Conservation (phyloP, 495 filamentous ascomycete species). For the Collariella sp. region DNA sequence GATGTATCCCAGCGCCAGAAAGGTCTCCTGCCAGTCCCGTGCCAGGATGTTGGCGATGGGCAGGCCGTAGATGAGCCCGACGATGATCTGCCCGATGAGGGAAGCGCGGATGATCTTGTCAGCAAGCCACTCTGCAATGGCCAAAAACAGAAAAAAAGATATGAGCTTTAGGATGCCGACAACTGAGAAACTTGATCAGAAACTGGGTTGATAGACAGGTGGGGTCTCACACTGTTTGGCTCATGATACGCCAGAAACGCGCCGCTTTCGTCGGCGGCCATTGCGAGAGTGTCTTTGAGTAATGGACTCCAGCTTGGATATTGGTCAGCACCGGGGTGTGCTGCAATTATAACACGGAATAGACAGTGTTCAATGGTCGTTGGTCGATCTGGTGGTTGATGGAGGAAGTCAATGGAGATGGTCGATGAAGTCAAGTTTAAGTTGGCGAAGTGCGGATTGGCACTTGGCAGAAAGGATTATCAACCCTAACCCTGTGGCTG, state of each 20-base stretch:
- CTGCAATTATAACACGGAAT: neutral
- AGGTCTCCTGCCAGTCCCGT: slow-evolving; percentile 48
- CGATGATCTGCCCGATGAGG: slow-evolving; percentile 63
- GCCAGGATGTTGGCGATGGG: slow-evolving; percentile 42
- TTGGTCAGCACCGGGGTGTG: neutral
- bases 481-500: too few species aligned
- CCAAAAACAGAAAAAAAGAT: slow-evolving; percentile 60
- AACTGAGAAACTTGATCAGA: slow-evolving; percentile 6
- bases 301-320: slow-evolving; percentile 1
- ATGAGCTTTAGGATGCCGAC: slow-evolving; percentile 48
- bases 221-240: slow-evolving; percentile 8
- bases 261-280: slow-evolving; percentile 9
- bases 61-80: slow-evolving; percentile 62
- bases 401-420: too few species aligned
- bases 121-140: slow-evolving; percentile 48
- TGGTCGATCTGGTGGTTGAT: too few species aligned
- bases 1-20: slow-evolving; percentile 67
- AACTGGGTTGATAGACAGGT: neutral
- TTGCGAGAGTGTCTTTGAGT: neutral
- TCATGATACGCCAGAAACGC: slow-evolving; percentile 22
- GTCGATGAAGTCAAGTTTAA: too few species aligned
- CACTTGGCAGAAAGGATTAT: too few species aligned
- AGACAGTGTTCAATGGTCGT: neutral
- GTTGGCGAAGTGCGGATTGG: too few species aligned
- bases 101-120: slow-evolving; percentile 61